Conservation (phyloP, 2,329 filamentous ascomycete genomes). For the Clarireedia homoeocarpa region DNA sequence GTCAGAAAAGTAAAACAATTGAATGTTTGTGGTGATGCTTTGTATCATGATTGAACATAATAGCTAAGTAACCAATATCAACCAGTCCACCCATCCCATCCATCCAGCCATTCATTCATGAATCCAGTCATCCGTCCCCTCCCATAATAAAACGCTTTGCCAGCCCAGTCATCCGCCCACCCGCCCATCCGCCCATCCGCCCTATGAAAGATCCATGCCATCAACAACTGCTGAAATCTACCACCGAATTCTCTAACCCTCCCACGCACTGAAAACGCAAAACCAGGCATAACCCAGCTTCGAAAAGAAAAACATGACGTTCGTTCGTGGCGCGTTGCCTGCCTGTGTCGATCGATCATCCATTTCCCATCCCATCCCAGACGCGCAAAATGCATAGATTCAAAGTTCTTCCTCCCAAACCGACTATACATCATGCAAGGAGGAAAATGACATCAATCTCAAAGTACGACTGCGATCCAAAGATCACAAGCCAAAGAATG, state of each 20-base stretch:
- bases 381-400: background rate
- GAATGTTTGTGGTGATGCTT: background rate
- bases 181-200: background rate
- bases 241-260: background rate
- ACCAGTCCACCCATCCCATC: background rate
- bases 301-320: too few relatives aligned
- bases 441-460: too few relatives aligned
- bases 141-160: background rate
- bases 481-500: too few relatives aligned
- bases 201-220: background rate
- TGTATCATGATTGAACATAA: background rate
- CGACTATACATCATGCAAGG: background rate
- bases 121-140: background rate
- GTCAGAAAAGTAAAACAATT: too few relatives aligned
- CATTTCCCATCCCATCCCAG: background rate
- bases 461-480: too few relatives aligned
- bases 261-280: background rate
- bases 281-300: background rate
- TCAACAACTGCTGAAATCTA: background rate
- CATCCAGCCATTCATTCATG: background rate
- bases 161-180: background rate
- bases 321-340: too few relatives aligned
- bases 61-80: background rate
- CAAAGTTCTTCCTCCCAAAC: background rate
- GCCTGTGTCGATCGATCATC: background rate